phyloP scores from a whole-genome alignment of 306 rosid species.

The Ochetophila trinervis region DNA sequence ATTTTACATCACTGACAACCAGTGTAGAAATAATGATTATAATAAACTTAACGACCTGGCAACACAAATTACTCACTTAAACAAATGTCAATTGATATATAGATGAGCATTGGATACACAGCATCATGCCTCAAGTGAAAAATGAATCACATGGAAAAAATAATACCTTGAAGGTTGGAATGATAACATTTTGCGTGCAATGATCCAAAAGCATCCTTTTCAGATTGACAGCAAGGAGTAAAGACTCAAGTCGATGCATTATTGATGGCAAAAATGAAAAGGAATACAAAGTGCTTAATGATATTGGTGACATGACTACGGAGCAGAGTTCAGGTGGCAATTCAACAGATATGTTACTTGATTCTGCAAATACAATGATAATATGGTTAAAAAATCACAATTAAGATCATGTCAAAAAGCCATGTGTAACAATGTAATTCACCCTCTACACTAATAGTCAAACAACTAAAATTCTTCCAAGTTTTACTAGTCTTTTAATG shows the following conservation, averaged over 20 bases:
- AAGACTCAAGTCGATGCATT: constrained; percentile 71
- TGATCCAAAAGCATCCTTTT: constrained; percentile 53
- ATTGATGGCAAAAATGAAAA: constrained; percentile 72
- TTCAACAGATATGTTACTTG: constrained; percentile 45
- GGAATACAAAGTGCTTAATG: constrained; percentile 44
- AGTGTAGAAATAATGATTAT: no score
- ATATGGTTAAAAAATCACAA: background rate
- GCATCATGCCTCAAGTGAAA: no score
- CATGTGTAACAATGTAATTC: no score
- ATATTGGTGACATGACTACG: constrained; percentile 66
- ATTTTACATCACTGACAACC: no score
- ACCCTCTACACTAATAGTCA: no score
- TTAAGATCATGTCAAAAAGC: no score
- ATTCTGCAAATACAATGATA: constrained; percentile 40
- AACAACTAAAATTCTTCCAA: no score
- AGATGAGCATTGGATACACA: no score
- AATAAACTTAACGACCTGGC: no score
- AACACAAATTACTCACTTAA: no score
- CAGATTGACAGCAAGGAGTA: constrained; percentile 59
- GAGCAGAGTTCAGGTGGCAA: constrained; percentile 80
- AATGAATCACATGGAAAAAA: background rate
- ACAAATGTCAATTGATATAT: no score
- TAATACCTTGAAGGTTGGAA: constrained; percentile 57
- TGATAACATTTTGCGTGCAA: constrained; percentile 45
- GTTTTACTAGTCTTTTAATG: no score